phyloP scores from a whole-genome alignment of 768 basidiomycete species.

The Amanita polypyramis region DNA sequence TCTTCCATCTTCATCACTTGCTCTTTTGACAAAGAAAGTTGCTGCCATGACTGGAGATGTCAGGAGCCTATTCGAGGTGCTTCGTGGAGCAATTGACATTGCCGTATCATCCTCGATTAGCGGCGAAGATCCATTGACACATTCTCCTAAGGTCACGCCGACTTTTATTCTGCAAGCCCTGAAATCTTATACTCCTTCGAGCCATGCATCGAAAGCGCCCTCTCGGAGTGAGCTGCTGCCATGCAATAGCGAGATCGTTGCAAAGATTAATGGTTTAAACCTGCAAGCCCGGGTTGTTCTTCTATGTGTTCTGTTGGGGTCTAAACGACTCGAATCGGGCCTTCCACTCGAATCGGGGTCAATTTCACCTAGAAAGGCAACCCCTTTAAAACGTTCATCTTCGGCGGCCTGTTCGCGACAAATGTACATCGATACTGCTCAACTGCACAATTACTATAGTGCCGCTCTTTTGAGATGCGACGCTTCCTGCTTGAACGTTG shows the following conservation, averaged over 20 bases:
- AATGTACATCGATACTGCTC: constrained; percentile 39
- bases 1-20: constrained; percentile 52
- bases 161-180: constrained; percentile 63
- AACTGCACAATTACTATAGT: constrained; percentile 56
- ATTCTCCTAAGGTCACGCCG: constrained; percentile 44
- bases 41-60: constrained; percentile 81
- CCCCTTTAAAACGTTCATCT: constrained; percentile 43
- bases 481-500: constrained; percentile 45
- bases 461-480: constrained; percentile 47
- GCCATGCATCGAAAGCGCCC: constrained; percentile 15
- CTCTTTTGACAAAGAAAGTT: constrained; percentile 68
- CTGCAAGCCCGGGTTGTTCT: constrained; percentile 68
- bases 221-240: constrained; percentile 13
- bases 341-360: constrained; percentile 37
- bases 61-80: constrained; percentile 67
- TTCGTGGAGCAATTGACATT: constrained; percentile 70
- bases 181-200: constrained; percentile 52
- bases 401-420: constrained; percentile 19
- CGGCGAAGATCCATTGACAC: constrained; percentile 23
- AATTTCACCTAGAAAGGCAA: constrained; percentile 24
- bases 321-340: constrained; percentile 48
- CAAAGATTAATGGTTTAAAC: constrained; percentile 58
- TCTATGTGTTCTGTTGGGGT: constrained; percentile 51
- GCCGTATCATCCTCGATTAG: constrained; percentile 28
- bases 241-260: constrained; percentile 49